Conservation (phyloP, 306 rosid species). For the Malus sieversii region DNA sequence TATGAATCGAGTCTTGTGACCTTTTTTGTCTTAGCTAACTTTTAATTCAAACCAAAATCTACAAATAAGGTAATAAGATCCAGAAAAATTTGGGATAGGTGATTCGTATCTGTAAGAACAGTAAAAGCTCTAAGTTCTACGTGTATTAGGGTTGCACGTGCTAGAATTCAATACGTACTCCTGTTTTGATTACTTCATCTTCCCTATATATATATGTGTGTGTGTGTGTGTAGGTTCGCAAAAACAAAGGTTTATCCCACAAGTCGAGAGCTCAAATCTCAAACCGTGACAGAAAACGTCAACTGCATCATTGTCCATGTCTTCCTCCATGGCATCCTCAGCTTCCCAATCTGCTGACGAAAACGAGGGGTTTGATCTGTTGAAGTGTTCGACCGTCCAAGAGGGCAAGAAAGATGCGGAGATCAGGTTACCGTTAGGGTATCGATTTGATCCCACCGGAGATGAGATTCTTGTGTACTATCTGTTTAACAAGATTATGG, state of each 20-base stretch:
- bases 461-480: background rate
- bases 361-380: background rate
- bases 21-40: too few species aligned
- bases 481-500: background rate
- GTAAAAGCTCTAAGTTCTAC: too few species aligned
- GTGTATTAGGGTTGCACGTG: too few species aligned
- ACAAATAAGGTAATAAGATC: background rate
- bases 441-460: background rate
- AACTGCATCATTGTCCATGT: background rate
- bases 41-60: background rate
- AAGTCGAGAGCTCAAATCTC: background rate
- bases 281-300: background rate
- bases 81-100: background rate
- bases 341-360: background rate
- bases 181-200: too few species aligned
- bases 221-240: background rate
- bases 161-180: background rate
- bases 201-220: background rate
- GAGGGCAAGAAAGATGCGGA: background rate
- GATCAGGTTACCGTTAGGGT: background rate
- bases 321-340: slow-evolving; percentile 1
- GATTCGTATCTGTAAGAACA: too few species aligned
- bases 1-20: too few species aligned
- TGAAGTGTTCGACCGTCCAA: background rate
- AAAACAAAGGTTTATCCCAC: background rate